Evolutionary conservation across 805 yeast species (phyloP).

Genomic region (Candida tibetensis): DNA sequence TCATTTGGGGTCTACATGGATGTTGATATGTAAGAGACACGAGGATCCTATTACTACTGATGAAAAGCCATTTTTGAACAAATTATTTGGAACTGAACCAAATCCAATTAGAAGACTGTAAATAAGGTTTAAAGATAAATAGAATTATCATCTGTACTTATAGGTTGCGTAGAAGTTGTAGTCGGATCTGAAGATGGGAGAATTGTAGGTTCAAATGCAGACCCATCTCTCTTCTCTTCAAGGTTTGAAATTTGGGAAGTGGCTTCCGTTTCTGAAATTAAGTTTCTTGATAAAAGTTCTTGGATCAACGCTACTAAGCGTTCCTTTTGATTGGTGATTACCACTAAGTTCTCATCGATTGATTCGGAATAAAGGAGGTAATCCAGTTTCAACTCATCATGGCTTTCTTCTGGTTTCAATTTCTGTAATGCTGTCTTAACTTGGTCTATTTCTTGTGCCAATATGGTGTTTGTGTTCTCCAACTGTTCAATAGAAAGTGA

Average conservation of each 20-base stretch:
- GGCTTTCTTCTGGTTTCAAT: constrained; percentile 13
- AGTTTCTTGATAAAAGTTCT: constrained; percentile 33
- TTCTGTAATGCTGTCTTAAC: constrained; percentile 12
- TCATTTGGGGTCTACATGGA: constrained; percentile 93
- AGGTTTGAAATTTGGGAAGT: constrained; percentile 3
- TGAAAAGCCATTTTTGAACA: constrained; percentile 42
- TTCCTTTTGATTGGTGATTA: constrained; percentile 49
- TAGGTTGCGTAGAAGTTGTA: too few species aligned
- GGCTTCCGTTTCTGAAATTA: constrained; percentile 12
- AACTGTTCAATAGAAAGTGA: constrained; percentile 45
- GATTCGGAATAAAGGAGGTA: constrained; percentile 52
- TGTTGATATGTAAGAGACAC: constrained; percentile 71
- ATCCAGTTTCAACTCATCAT: constrained; percentile 42
- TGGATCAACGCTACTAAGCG: constrained; percentile 44
- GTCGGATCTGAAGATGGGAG: too few species aligned
- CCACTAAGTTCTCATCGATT: constrained; percentile 52
- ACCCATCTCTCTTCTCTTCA: too few species aligned
- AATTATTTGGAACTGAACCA: constrained; percentile 38
- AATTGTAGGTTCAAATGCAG: too few species aligned
- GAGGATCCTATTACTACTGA: constrained; percentile 53
- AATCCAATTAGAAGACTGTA: constrained; percentile 22
- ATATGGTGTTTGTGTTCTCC: constrained; percentile 48
- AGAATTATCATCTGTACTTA: too few species aligned
- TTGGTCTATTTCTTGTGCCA: constrained; percentile 39
- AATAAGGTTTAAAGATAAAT: constrained; percentile 4